These are phyloP conservation scores for Cokeromyces recurvatus DNA, from an alignment of 371 early-diverging fungal genomes.

Conservation along the genomic window DNA sequence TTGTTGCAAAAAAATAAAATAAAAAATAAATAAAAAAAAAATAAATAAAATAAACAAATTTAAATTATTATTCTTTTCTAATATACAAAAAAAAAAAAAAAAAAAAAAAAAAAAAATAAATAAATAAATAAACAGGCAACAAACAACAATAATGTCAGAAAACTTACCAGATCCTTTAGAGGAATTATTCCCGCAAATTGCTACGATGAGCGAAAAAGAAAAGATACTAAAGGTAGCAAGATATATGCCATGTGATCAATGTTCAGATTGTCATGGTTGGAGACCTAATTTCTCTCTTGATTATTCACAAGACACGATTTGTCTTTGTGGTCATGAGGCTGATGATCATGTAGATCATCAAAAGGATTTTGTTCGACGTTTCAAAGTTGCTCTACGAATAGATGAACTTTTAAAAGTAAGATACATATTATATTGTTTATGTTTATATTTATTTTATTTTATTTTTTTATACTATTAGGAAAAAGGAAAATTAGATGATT, in stretches of 20 bases:
- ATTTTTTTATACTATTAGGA: no score
- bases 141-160: no score
- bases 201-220: slow-evolving; percentile 17
- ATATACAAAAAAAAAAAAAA: no score
- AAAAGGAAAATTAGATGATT: slow-evolving; percentile 41
- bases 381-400: slow-evolving; percentile 37
- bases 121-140: no score
- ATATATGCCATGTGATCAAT: slow-evolving; percentile 34
- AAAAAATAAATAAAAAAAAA: no score
- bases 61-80: no score
- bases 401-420: slow-evolving; percentile 39
- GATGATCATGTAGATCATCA: slow-evolving; percentile 31
- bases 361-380: slow-evolving; percentile 36
- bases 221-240: slow-evolving; percentile 35
- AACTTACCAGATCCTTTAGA: no score
- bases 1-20: no score
- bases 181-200: no score
- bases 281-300: slow-evolving; percentile 18
- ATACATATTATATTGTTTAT: neutral
- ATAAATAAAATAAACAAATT: no score
- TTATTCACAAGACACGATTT: slow-evolving; percentile 15
- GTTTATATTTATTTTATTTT: neutral
- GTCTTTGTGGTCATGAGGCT: slow-evolving; percentile 38
- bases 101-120: no score
- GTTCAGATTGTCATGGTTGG: slow-evolving; percentile 38